Conservation (phyloP, 768 basidiomycete species). For the Suillus subluteus region DNA sequence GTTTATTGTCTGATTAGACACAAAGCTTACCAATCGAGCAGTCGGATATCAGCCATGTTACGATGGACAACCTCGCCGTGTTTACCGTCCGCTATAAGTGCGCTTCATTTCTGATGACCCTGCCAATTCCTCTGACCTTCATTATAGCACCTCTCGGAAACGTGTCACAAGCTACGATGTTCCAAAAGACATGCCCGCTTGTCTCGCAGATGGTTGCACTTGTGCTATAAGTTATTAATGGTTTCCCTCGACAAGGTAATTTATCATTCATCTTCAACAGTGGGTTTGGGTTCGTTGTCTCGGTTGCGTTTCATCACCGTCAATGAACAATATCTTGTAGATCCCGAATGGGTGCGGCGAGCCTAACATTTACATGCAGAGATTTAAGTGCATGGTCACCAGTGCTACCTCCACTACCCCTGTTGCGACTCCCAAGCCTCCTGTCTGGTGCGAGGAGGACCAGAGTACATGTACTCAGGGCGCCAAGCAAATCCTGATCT, state of each 20-base stretch:
- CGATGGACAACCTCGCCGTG: slow-evolving; percentile 51
- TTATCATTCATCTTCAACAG: slow-evolving; percentile 26
- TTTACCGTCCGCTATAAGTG: slow-evolving; percentile 55
- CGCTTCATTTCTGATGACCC: slow-evolving; percentile 13
- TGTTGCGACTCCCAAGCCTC: slow-evolving; percentile 45
- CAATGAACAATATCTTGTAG: slow-evolving; percentile 2
- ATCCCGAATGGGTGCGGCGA: slow-evolving; percentile 47
- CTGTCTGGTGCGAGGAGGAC: slow-evolving; percentile 57
- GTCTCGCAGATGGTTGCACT: slow-evolving; percentile 53
- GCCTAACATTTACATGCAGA: slow-evolving; percentile 54
- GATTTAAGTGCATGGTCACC: slow-evolving; percentile 54
- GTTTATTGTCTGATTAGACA: not conserved
- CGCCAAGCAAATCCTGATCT: slow-evolving; percentile 59
- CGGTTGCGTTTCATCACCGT: not conserved
- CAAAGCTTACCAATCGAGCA: slow-evolving; percentile 18
- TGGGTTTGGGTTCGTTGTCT: slow-evolving; percentile 52
- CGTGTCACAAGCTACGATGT: slow-evolving; percentile 50
- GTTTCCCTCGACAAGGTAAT: not conserved
- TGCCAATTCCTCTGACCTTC: not conserved
- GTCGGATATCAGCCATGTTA: slow-evolving; percentile 52
- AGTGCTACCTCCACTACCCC: slow-evolving; percentile 43
- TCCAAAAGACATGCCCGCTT: slow-evolving; percentile 51
- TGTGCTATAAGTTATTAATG: slow-evolving; percentile 44
- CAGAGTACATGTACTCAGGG: slow-evolving; percentile 46
- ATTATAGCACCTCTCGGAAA: slow-evolving; percentile 54